A percentile compares a stretch with the other conserved stretches of the same genome.
Evolutionary conservation across 2,329 filamentous ascomycete species (phyloP).

Genomic region (Fonsecaea erecta): DNA sequence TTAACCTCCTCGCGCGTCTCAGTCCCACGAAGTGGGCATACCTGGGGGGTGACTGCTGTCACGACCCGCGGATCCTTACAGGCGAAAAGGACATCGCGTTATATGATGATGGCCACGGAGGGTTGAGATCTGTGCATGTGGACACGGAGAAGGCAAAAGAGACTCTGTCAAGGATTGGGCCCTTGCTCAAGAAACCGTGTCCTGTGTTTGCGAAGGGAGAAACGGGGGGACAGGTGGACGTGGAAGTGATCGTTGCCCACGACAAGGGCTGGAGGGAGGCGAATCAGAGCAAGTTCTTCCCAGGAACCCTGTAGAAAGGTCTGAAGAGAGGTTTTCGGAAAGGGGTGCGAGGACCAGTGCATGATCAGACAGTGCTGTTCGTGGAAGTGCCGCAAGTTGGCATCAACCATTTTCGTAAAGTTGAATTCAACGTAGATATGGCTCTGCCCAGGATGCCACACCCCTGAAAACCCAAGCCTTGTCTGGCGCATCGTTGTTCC

Average conservation of each 20-base stretch:
- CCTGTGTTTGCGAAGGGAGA: conserved; percentile 14
- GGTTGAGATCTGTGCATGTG: conserved; percentile 56
- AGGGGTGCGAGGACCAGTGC: neutral
- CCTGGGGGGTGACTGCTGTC: conserved; percentile 43
- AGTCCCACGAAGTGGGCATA: conserved; percentile 42
- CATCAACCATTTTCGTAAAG: neutral
- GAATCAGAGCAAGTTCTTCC: conserved; percentile 34
- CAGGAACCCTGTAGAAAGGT: conserved; percentile 20
- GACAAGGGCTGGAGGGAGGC: conserved; percentile 34
- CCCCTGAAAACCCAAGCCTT: conserved; percentile 1
- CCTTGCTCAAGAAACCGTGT: conserved; percentile 27
- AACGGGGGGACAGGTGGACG: conserved; percentile 16
- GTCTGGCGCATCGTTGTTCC: neutral
- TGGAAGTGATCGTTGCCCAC: conserved; percentile 37
- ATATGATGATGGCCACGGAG: conserved; percentile 54
- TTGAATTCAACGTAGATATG: neutral
- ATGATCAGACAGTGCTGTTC: neutral
- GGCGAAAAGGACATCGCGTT: conserved; percentile 56
- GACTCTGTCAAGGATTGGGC: conserved; percentile 49
- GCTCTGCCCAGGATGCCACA: neutral
- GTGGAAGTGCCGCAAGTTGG: neutral
- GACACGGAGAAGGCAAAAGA: conserved; percentile 52
- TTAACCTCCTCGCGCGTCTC: conserved; percentile 40
- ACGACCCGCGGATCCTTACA: conserved; percentile 41
- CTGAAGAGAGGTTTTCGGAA: neutral